phyloP scores from a whole-genome alignment of 108 stramenopile species.

The Seminavis robusta region DNA sequence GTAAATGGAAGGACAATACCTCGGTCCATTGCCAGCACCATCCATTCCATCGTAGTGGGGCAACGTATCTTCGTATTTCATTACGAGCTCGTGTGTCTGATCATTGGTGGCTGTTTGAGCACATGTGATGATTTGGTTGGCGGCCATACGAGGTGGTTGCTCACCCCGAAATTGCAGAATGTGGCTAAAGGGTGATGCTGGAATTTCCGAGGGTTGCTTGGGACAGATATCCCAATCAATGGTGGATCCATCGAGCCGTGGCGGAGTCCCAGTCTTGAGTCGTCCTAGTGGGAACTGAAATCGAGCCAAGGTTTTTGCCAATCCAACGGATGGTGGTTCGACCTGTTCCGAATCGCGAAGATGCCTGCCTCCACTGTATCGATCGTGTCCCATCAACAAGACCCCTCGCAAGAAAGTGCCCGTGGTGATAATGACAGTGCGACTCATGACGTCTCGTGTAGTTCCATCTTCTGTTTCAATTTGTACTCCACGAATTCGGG shows the following conservation, averaged over 20 bases:
- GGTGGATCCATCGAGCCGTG: constrained; percentile 88
- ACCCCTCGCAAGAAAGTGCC: constrained; percentile 96
- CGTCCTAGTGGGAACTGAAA: constrained; percentile 89
- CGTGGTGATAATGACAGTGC: constrained; percentile 92
- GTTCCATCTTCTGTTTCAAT: constrained; percentile 48
- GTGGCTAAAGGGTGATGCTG: constrained; percentile 81
- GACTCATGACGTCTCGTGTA: constrained; percentile 52
- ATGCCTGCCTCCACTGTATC: constrained; percentile 92
- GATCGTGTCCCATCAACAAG: constrained; percentile 77
- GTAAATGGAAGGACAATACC: constrained; percentile 96
- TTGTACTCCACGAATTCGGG: constrained; percentile 78
- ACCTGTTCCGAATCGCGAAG: constrained; percentile 88
- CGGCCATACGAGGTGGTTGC: constrained; percentile 65
- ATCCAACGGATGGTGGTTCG: constrained; percentile 92
- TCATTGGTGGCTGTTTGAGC: constrained; percentile 85
- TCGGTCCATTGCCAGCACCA: constrained; percentile 89
- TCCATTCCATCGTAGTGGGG: constrained; percentile 90
- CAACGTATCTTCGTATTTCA: constrained; percentile 82
- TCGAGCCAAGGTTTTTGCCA: constrained; percentile 86
- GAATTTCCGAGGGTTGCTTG: constrained; percentile 86
- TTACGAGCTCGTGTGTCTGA: constrained; percentile 87
- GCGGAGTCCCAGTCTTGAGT: constrained; percentile 97
- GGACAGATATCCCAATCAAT: constrained; percentile 89
- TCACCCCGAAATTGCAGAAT: constrained; percentile 73
- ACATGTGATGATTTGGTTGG: constrained; percentile 62